Evolutionary conservation across 2,329 filamentous ascomycete species (phyloP), one percentile per base, ranked within the genome.

Genomic region (Neonectria coccinea): DNA sequence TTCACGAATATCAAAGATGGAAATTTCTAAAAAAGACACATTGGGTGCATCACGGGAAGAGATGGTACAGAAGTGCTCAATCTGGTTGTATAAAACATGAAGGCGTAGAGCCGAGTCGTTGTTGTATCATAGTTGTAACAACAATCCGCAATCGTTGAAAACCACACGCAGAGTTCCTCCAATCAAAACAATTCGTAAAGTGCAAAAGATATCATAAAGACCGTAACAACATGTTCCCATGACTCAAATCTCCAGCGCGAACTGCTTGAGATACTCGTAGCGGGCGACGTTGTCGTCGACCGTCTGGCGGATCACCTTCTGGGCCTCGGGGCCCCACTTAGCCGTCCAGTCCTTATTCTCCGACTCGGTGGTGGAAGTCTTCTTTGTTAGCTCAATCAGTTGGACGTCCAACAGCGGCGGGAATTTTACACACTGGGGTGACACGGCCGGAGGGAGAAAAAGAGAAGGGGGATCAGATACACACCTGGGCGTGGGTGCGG

Each of bases 261-360:
- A 96, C 73, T 88, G 85, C 85, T 92, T 94, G 78, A 96, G 81
- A 76, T 94, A 93, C 79, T 95, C 91, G 77, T 96, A 96, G 76
- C 93, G 86, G 55, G 85, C 83, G 52, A 92, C 81, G 73, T 93
- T 94, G 58, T 86, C 89, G 65, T 92, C 85, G 41, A 94, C 92
- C 12, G 86, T 90, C 71, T 89, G 83, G 65, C 89, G 83, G 74
- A 96, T 95, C 51, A 90, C 77, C 76, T 88, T 89, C 61, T 90
- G 89, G 12, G 84, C 91, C 73, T 93, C 86, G 51, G 89, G 85
- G 36, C 92, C 92, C 73, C 87, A 96, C 79, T 93, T 94, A 69
- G 89, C 82, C 31, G 80, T 82, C 92, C 92, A 96, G 71, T 93
- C 89, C 53, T 82, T 81, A 73, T 92, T 86, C 71, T 94, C 88